Evolutionary conservation across 176 grass and related monocot genomes (phyloP), one percentile per base, ranked within the genome.

Genomic region (Raddia distichophylla): DNA sequence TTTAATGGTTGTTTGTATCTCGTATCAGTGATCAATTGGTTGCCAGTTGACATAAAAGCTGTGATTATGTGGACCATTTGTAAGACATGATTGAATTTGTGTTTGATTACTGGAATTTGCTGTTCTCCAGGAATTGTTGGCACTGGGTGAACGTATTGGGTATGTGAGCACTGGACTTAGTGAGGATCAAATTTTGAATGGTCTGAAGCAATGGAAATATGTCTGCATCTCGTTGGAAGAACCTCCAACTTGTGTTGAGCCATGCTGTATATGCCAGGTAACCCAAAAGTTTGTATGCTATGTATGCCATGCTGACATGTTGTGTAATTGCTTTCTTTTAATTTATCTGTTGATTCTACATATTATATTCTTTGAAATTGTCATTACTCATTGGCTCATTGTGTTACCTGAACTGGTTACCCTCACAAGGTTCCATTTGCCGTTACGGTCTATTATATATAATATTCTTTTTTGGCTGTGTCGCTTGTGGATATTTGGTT

Each of bases 181-280:
- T 10, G 93, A 95, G 79, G 90, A 95, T 42, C 90, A 81, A 69
- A 85, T 90, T 75, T 82, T 78, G 54, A 76, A 48, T 74, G 82
- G 80, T 74, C 69, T 95, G 90, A 90, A 88, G 62, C 87, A 93
- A 67, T 79, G 85, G 86, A 88, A 79, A 32, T 88, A 74, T 77
- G 56, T 86, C 20, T 37, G 76, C 54, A 80, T 81, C 81, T 47
- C 67, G 7, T 74, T 79, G 16, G 77, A 88, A 63, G 81, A 90
- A 77, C 20, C 82, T 69, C 48, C 52, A 48, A 59, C 82, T 77
- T 10, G 42, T 51, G 34, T 95, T 84, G 93, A 93, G 73, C 93
- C 93, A 44, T 95, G 93, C 49, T 93, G 90, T 73, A 86, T 95
- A 50, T 95, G 93, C 69, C 90, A 95, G 93, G 93, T 95, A 85